Evolutionary conservation across 805 yeast species (phyloP).

Genomic region (Isabelozyma heimii): DNA sequence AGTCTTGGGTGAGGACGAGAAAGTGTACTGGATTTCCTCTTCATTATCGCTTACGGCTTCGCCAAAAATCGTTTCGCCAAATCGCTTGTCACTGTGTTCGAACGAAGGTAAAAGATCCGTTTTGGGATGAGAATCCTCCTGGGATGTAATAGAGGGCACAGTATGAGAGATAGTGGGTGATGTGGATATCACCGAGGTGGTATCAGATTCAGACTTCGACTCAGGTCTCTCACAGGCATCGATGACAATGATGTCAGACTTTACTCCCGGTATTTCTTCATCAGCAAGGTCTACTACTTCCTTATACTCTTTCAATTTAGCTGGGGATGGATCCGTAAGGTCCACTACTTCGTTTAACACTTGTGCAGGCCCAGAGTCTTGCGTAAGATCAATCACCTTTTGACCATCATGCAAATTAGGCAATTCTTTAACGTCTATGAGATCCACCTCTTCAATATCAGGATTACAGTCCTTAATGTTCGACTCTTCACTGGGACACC

Average conservation of each 20-base stretch:
- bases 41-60: slow-evolving; percentile 1
- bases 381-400: neutral
- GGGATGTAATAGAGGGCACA: neutral
- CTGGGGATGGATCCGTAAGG: slow-evolving; percentile 11
- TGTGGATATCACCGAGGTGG: neutral
- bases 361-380: neutral
- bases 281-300: slow-evolving; percentile 12
- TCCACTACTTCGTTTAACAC: slow-evolving; percentile 10
- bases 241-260: neutral
- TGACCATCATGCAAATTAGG: neutral
- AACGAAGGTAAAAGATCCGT: slow-evolving; percentile 10
- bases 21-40: slow-evolving; percentile 17
- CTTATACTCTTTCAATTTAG: neutral
- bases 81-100: slow-evolving; percentile 8
- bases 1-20: slow-evolving; percentile 24
- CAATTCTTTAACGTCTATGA: slow-evolving; percentile 21
- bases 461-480: slow-evolving; percentile 34
- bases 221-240: neutral
- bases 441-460: slow-evolving; percentile 42
- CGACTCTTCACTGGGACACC: slow-evolving; percentile 35
- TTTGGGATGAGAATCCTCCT: neutral
- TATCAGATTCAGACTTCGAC: neutral
- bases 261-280: neutral
- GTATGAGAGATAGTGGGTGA: neutral
- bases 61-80: neutral